phyloP scores from a whole-genome alignment of 768 basidiomycete genomes.

The Amanita molliuscula region DNA sequence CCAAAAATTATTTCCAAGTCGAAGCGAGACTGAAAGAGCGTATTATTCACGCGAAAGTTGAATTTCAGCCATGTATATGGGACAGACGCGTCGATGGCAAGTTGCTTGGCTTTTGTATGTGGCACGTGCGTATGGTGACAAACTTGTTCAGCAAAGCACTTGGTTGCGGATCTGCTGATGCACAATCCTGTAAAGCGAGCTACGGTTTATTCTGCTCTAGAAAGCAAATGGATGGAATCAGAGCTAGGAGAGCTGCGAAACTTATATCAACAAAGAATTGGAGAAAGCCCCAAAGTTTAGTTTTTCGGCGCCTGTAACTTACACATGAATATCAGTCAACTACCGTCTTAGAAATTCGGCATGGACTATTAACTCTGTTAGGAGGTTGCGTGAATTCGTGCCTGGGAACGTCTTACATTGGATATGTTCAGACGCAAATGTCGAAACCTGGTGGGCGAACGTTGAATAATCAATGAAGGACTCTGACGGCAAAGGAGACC shows the following conservation, averaged over 20 bases:
- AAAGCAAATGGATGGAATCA: slow-evolving; percentile 54
- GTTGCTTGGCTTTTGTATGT: slow-evolving; percentile 10
- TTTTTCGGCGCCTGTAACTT: background rate
- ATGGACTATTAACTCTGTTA: slow-evolving; percentile 47
- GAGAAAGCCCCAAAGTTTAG: background rate
- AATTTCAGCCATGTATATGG: slow-evolving; percentile 52
- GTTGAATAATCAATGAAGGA: background rate
- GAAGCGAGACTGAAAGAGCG: slow-evolving; percentile 59
- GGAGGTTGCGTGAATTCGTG: slow-evolving; percentile 6
- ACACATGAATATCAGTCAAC: slow-evolving; percentile 1
- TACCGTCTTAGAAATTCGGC: slow-evolving; percentile 78
- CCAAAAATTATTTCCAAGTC: slow-evolving; percentile 32
- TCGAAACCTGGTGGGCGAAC: slow-evolving; percentile 54
- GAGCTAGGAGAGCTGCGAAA: slow-evolving; percentile 52
- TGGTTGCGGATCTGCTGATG: slow-evolving; percentile 53
- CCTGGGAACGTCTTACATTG: slow-evolving; percentile 47
- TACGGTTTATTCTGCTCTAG: slow-evolving; percentile 51
- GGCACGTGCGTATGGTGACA: background rate
- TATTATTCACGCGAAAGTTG: slow-evolving; percentile 52
- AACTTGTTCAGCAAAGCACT: slow-evolving; percentile 35
- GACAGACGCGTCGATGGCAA: slow-evolving; percentile 45
- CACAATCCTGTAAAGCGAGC: slow-evolving; percentile 47
- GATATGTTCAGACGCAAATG: slow-evolving; percentile 83
- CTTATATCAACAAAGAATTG: slow-evolving; percentile 43
- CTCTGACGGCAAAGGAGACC: slow-evolving; percentile 9